Base-by-base conservation (phyloP, 306 rosid genomes). In the Dalbergia oliveri region DNA sequence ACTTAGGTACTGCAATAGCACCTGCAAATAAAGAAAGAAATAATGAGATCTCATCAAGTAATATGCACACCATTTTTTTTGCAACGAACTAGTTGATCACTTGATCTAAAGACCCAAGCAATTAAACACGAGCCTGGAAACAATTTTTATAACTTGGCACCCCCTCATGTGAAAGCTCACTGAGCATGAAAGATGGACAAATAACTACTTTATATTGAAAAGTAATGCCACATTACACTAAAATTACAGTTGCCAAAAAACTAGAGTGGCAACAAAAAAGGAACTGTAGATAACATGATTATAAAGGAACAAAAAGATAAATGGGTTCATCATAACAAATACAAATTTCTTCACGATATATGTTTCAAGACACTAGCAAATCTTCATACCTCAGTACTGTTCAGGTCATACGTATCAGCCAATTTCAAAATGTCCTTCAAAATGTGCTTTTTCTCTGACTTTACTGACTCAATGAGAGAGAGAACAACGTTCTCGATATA, bases 381-480 rank as follows among this genome's bases (percentile, higher is more conserved):
- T 67, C 34, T 57, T 63, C 82, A 60, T 93, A 96, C 98, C 99
- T 96, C 90, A 37, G 78, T 84, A 72, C 83, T 82, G 82, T 83
- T 87, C 90, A 96, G 83, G 89, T 87, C 91, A 81, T 91, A 90
- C 44, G 92, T 90, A 82, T 88, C 89, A 69, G 94, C 98, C 82
- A 96, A 60, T 72, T 86, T 87, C 39, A 96, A 81, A 74, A 89
- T 66, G 35, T 90, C 99, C 91, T 87, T 93, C 84, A 96, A 84
- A 84, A 93, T 88, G 81, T 86, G 85, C 75, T 87, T 93, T 84
- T 90, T 93, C 86, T 93, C 98, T 9, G 79, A 80, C 87, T 89
- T 89, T 26, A 90, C 89, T 3, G 99, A 93, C 73, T 89, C 93
- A 58, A 96, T 88, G 79, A 91, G 87, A 83, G 98, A 92, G 85